These are phyloP conservation scores for Mycena amicta DNA, from an alignment of 768 basidiomycete genomes.

Conservation along the genomic window DNA sequence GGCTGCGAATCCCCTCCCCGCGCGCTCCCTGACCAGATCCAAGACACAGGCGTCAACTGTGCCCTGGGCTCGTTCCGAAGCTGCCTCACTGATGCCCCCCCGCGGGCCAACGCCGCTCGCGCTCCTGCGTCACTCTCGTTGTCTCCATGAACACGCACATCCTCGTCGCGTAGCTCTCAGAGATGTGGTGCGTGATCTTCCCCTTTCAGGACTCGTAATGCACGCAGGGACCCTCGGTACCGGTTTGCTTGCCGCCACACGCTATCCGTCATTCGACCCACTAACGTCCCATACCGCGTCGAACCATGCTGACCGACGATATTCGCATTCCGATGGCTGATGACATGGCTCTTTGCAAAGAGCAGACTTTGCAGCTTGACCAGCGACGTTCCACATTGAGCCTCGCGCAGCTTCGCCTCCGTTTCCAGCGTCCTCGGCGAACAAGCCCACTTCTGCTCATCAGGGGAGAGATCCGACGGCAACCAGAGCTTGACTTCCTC, in stretches of 20 bases:
- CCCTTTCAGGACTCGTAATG: too few relatives aligned
- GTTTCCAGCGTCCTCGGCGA: neutral
- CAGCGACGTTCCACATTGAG: neutral
- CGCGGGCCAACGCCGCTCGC: neutral
- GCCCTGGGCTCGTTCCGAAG: neutral
- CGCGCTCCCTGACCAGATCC: neutral
- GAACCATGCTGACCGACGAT: too few relatives aligned
- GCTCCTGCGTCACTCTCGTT: neutral
- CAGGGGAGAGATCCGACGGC: neutral
- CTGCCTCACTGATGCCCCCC: neutral
- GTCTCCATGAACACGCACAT: too few relatives aligned
- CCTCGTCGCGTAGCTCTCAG: too few relatives aligned
- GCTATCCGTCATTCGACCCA: too few relatives aligned
- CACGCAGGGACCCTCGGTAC: too few relatives aligned
- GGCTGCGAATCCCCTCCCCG: neutral
- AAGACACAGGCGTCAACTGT: neutral
- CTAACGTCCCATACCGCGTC: too few relatives aligned
- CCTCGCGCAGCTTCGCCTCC: neutral
- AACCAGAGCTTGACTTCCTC: too few relatives aligned
- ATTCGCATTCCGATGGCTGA: neutral
- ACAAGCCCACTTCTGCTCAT: neutral
- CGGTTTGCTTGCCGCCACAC: too few relatives aligned
- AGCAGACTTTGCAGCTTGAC: neutral
- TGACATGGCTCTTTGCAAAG: neutral
- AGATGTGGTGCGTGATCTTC: too few relatives aligned